Conservation (phyloP, 306 rosid species). For the Quercus agrifolia region DNA sequence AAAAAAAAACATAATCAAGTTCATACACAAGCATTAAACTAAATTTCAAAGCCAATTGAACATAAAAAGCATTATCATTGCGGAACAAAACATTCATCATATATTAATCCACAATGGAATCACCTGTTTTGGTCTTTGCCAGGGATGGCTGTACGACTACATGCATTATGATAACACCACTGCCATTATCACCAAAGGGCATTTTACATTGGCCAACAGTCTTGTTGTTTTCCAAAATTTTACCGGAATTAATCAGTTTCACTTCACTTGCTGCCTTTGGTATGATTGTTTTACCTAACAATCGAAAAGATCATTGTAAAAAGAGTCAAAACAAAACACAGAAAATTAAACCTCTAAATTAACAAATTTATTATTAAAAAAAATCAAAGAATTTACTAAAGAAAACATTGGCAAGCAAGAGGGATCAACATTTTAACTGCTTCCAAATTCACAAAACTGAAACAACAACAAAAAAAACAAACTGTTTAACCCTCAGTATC, state of each 20-base stretch:
- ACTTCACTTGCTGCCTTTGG: slow-evolving; percentile 98
- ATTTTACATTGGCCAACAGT: slow-evolving; percentile 89
- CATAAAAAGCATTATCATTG: background rate
- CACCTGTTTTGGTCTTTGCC: slow-evolving; percentile 81
- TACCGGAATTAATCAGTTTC: slow-evolving; percentile 88
- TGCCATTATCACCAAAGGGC: slow-evolving; percentile 71
- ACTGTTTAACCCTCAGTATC: background rate
- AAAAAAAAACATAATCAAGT: background rate
- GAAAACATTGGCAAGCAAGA: background rate
- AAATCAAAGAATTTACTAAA: background rate
- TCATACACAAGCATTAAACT: background rate
- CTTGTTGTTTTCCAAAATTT: slow-evolving; percentile 95
- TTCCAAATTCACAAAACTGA: background rate
- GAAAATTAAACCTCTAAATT: background rate
- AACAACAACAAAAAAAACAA: background rate
- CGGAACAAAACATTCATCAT: background rate
- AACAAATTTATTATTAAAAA: background rate
- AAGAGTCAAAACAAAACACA: slow-evolving; percentile 11
- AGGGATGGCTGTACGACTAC: slow-evolving; percentile 89
- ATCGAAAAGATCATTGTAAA: background rate
- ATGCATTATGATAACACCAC: slow-evolving; percentile 72
- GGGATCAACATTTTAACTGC: background rate
- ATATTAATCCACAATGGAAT: background rate
- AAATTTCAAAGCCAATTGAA: slow-evolving; percentile 5
- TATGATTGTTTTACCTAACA: slow-evolving; percentile 62